Base-by-base conservation (phyloP, 257 asterid genomes). In the Ilex aquifolium region DNA sequence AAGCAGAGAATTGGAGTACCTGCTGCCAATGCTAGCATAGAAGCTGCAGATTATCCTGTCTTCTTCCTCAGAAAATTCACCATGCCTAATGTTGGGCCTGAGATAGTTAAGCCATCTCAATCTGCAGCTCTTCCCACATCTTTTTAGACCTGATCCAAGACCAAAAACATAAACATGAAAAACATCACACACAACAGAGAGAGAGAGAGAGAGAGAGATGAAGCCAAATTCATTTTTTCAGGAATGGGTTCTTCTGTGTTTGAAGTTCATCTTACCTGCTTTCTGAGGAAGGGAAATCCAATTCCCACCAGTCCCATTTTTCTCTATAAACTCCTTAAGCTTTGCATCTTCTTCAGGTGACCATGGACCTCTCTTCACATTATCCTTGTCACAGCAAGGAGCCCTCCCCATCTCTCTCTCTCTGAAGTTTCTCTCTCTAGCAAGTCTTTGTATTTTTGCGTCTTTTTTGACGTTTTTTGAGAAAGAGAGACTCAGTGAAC, bases 41-140 rank as follows among this genome's bases (percentile, higher is more conserved):
- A 64, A 36, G 62, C 63, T 44, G 70, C 75, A 70, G 42, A 70
- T 70, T 15, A 70, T 30, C 36, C 75, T 59, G 42, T 70, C 75
- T 53, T 70, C 75, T 7, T 64, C 75, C 27, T 65, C 70, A 10
- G 75, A 32, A 57, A 70, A 70, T 8, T 70, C 75, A 16, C 75
- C 75, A 53, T 64, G 75, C 29, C 64, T 70, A 36, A 70, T 64
- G 50, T 70, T 65, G 0, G 75, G 75, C 31, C 70, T 65, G 5
- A 70, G 71, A 65, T 70, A 70, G 61, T 70, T 70, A 12, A 70
- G 62, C 75, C 75, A 70, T 70, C 75, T 65, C 46, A 70, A 44
- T 65, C 75, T 65, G 32, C 75, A 70, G 58, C 75, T 70, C 58
- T 70, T 70, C 32, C 75, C 75, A 59, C 75, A 70, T 65, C 75